Conservation (phyloP, 164 flowering plant genomes). For the Echeveria elegans region DNA sequence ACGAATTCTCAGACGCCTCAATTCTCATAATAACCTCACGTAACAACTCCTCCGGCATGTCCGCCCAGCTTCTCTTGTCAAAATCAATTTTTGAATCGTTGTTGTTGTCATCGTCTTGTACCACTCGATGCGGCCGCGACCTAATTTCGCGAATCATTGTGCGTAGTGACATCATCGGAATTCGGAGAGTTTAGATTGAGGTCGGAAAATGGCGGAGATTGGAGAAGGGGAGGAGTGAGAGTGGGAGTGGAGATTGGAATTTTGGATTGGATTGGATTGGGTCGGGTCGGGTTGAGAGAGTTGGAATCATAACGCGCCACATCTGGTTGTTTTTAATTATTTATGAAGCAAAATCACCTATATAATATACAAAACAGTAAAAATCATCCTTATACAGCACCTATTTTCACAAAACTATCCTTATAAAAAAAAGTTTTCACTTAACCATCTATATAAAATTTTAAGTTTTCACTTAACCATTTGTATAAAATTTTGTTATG, state of each 20-base stretch:
- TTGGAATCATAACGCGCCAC: constrained; percentile 5
- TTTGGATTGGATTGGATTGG: constrained; percentile 7
- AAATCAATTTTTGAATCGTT: constrained; percentile 1
- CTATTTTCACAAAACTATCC: no score
- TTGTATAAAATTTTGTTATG: no score
- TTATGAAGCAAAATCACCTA: no score
- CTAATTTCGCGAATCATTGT: constrained; percentile 23
- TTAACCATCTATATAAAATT: no score
- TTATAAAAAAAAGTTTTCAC: no score
- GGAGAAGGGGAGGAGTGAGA: not conserved
- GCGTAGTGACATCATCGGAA: constrained; percentile 12
- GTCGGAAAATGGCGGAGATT: not conserved
- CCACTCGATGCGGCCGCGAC: constrained; percentile 21
- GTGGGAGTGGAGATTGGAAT: not conserved
- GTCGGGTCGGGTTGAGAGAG: not conserved
- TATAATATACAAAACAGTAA: no score
- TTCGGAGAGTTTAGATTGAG: not conserved
- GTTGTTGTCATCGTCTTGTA: constrained; percentile 13
- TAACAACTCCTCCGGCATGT: constrained; percentile 79
- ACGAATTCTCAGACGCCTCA: constrained; percentile 61
- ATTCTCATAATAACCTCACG: constrained; percentile 63
- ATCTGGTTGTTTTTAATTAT: not conserved
- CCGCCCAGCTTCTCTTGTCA: constrained; percentile 42
- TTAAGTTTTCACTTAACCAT: no score
- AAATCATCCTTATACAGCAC: no score